Base-by-base conservation (phyloP, 805 yeast species). In the Blastobotrys americana region DNA sequence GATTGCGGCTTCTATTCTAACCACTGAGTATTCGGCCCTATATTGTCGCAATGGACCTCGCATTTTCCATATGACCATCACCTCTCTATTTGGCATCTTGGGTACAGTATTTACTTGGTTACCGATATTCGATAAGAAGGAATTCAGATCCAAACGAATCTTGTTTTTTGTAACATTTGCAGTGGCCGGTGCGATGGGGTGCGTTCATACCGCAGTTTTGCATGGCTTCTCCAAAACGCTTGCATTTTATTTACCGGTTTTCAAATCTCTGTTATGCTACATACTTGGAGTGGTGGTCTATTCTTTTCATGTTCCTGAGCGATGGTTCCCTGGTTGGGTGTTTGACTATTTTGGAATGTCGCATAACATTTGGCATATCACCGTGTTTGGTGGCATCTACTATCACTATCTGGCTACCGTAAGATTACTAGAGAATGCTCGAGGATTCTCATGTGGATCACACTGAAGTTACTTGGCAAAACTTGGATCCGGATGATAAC, bases 321-420 rank as follows among this genome's bases (percentile, higher is more conserved):
- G 93, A 53, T 85, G 85, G 53, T 57, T 53, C 37, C 65, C 64
- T 4, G 67, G 67, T 5, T 43, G 52, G 18, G 44, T 64, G 35
- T 59, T 67, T 48, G 69, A 67, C 52, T 64, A 63, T 52, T 53
- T 67, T 45, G 70, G 90, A 83, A 90, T 88, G 96, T 85, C 96
- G 31, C 98, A 90, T 63, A 89, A 88, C 57, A 69, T 90, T 23
- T 90, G 98, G 98, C 98, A 90, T 65, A 61, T 87, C 9, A 86
- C 84, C 59, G 98, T 93, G 23, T 74, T 93, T 15, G 71, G 84
- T 20, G 98, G 98, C 2, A 79, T 87, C n/a, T 63, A 84, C 35
- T 95, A 94, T 25, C 97, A 90, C 63, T 93, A 89, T 64, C 70
- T 71, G 45, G 90, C 94, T 10, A 69, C 87, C 33, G 67, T 86